A percentile compares a stretch with the other conserved stretches of the same genome.
Evolutionary conservation across 441 rosid genomes (phyloP).

Genomic region (Erysimum cheiri): DNA sequence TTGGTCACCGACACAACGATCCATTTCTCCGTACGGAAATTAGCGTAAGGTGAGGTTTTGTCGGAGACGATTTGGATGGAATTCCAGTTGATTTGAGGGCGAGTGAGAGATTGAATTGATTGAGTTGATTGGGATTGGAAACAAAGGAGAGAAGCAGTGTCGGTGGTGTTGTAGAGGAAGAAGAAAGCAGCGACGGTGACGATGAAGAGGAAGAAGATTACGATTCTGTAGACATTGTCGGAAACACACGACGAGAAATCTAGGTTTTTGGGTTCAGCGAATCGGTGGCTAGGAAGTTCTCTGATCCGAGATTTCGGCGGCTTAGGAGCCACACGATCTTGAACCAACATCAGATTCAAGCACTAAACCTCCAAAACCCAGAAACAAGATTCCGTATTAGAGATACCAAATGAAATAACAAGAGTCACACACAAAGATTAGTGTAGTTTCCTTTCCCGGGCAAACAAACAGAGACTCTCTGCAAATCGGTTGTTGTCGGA

Average conservation of each 20-base stretch:
- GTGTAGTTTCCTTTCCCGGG: conserved; percentile 1
- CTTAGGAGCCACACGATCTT: conserved; percentile 68
- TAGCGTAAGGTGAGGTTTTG: conserved; percentile 62
- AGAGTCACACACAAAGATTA: background rate
- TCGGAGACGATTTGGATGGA: conserved; percentile 65
- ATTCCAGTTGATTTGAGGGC: conserved; percentile 77
- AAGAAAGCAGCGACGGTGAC: conserved; percentile 64
- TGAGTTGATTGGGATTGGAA: conserved; percentile 65
- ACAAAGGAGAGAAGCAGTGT: conserved; percentile 64
- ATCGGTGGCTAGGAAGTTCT: conserved; percentile 51
- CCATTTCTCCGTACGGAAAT: conserved; percentile 86
- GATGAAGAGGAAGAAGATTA: conserved; percentile 52
- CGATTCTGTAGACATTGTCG: conserved; percentile 64
- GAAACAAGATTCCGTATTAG: background rate
- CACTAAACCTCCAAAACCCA: conserved; percentile 6
- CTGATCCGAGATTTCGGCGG: conserved; percentile 62
- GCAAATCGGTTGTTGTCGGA: conserved; percentile 38
- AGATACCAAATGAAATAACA: background rate
- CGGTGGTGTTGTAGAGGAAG: conserved; percentile 70
- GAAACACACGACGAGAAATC: conserved; percentile 80
- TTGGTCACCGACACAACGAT: conserved; percentile 76
- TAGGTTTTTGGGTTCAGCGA: conserved; percentile 62
- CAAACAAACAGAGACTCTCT: conserved; percentile 11
- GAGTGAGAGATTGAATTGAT: conserved; percentile 54
- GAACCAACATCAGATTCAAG: conserved; percentile 78